Evolutionary conservation across 2,329 filamentous ascomycete genomes (phyloP).

Genomic region (Huntiella abstrusa): DNA sequence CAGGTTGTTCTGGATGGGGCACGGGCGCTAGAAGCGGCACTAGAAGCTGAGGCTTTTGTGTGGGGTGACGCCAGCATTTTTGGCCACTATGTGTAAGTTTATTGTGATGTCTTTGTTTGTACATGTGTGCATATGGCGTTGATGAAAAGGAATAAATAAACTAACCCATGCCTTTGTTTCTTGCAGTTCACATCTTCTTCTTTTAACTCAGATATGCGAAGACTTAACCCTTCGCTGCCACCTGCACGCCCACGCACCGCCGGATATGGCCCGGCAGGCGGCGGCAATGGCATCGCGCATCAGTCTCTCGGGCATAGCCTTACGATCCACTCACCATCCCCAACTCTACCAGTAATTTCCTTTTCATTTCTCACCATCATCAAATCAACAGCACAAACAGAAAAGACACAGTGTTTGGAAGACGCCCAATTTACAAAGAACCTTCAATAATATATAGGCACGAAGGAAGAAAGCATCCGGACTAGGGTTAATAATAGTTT

Average conservation of each 20-base stretch:
- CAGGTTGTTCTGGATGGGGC: no score
- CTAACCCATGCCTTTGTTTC: background rate
- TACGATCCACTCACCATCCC: background rate
- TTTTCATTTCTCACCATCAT: background rate
- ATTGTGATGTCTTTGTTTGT: background rate
- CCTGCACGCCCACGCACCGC: slow-evolving; percentile 4
- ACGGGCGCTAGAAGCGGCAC: no score
- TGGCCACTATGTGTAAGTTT: slow-evolving; percentile 3
- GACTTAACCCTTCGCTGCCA: slow-evolving; percentile 5
- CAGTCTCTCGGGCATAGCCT: background rate
- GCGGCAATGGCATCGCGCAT: background rate
- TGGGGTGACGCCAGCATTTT: slow-evolving; percentile 1
- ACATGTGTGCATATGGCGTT: no score
- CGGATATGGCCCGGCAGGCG: slow-evolving; percentile 1
- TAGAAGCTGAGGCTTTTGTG: background rate
- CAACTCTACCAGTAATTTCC: slow-evolving; percentile 1
- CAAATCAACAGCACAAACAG: background rate
- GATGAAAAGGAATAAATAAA: background rate
- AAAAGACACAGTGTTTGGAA: background rate
- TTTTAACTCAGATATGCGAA: slow-evolving; percentile 7
- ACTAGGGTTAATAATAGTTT: no score
- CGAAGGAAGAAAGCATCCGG: no score
- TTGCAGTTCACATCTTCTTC: slow-evolving; percentile 2
- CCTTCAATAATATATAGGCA: no score
- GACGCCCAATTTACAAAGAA: no score